Evolutionary conservation across 495 filamentous ascomycete species (phyloP), one percentile per base, ranked within the genome.

Genomic region (Daldinia bambusicola): DNA sequence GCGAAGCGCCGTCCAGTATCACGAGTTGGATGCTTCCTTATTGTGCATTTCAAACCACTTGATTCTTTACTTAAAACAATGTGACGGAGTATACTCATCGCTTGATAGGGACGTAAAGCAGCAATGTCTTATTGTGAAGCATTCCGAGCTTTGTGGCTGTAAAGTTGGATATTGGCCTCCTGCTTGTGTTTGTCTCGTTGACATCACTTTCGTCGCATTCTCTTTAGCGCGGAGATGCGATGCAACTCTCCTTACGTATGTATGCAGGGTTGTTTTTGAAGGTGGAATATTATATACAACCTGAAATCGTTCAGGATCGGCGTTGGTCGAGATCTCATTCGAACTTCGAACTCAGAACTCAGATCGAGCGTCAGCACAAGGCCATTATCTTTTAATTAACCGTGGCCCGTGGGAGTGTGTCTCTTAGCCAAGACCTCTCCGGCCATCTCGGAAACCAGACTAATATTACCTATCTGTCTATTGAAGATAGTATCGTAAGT

Each of bases 161-260:
- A 40, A n/a, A 14, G 38, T 40, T 40, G 9, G 6, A n/a, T 40
- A 40, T 26, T 3, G 26, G 26, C 26, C 26, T 26, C 26, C 64
- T 48, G 61, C 31, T 62, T 64, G 38, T 12, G 37, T 34, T 56
- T 41, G 51, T 4, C 57, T 64, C 30, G 56, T 68, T 72, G 70
- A 72, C 70, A 72, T 72, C 70, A 72, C 64, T 68, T 51, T 51
- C 6, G 70, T 68, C 55, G 53, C 70, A 72, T 72, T 64, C 37
- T 65, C 7, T 52, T 52, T 38, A 63, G 64, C 61, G 65, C 65
- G 69, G 64, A 60, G 69, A 57, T 22, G 55, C 65, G 70, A 72
- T 72, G 70, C 56, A 48, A 72, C 64, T 50, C 12, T 60, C 18
- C 14, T 13, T 60, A 14, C 34, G 18, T 50, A 66, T 10, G 26